These are phyloP conservation scores for Xylariales sp. DNA, from an alignment of 2,329 filamentous ascomycete species.

Conservation along the genomic window DNA sequence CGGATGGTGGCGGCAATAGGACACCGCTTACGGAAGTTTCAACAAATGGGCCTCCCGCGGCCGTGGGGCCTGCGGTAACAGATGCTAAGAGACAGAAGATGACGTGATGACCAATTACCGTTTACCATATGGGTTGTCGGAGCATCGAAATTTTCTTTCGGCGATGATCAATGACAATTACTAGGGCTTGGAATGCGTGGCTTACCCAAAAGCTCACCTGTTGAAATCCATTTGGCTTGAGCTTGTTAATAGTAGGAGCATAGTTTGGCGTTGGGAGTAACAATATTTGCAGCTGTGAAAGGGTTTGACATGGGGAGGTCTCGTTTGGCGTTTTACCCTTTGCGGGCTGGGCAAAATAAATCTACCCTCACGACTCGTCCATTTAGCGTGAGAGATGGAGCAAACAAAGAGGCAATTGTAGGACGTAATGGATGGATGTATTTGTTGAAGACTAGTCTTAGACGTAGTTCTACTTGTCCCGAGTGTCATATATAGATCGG, in stretches of 20 bases:
- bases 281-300: constrained; percentile 13
- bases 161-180: constrained; percentile 1
- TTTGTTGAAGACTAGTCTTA: constrained; percentile 5
- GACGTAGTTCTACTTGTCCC: constrained; percentile 10
- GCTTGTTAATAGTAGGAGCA: constrained; percentile 16
- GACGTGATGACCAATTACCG: constrained; percentile 32
- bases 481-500: neutral
- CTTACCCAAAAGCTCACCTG: constrained; percentile 6
- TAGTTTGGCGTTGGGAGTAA: constrained; percentile 34
- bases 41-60: constrained; percentile 53
- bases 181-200: constrained; percentile 13
- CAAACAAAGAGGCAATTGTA: neutral
- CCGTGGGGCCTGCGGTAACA: constrained; percentile 46
- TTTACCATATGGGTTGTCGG: neutral
- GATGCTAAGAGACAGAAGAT: constrained; percentile 67
- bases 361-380: neutral
- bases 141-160: neutral
- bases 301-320: constrained; percentile 1
- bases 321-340: neutral
- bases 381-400: neutral
- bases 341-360: neutral
- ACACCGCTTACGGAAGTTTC: constrained; percentile 64
- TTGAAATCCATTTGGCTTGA: constrained; percentile 24
- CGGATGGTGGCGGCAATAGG: constrained; percentile 48
- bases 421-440: constrained; percentile 8